Base-by-base conservation (phyloP, 495 filamentous ascomycete species). In the Sabuloglossum arenarium region DNA sequence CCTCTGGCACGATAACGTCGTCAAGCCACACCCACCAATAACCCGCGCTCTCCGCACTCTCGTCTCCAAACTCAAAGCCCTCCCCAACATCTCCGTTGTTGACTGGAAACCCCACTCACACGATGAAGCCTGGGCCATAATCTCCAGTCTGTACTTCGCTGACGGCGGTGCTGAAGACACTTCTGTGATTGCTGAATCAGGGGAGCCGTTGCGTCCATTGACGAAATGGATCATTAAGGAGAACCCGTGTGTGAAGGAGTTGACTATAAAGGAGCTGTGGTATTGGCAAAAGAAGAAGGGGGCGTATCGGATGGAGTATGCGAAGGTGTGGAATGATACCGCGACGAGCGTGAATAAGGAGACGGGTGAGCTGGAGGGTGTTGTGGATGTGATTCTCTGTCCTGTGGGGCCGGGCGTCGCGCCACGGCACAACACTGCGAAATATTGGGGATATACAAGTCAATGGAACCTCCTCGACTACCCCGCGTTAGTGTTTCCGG, bases 381-480 rank as follows among this genome's bases (percentile, higher is more conserved):
- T 59, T 9, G 75, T 86, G 1, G 85, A 89, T 68, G 81, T 81
- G 3, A 78, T 91, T 46, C 69, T 91, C 0, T 79, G 74, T 53
- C 82, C 85, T 0, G 75, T 71, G 0, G 76, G 75, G 14, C 74
- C 76, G 0, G 75, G 79, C 14, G 73, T 73, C 0, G 81, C 84
- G 0, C 73, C 79, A 5, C 73, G 72, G 53, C 72, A 81, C 50
- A 75, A 76, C 32, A 77, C 76, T 14, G 70, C 75, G 0, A 73
- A 75, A 16, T 85, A 83, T 63, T 85, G 81, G 83, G 73, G 74
- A 14, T 89, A 86, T 54, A 85, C 81, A 0, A 68, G 71, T 2
- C 77, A 84, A 58, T 89, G 83, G 82, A 88, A 89, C 60, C 61
- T 85, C 34, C 66, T 86, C 0, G 81, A 86, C 62, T 80, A 81